phyloP scores from a whole-genome alignment of 2,329 filamentous ascomycete genomes.

The Apiospora rasikravindrae region DNA sequence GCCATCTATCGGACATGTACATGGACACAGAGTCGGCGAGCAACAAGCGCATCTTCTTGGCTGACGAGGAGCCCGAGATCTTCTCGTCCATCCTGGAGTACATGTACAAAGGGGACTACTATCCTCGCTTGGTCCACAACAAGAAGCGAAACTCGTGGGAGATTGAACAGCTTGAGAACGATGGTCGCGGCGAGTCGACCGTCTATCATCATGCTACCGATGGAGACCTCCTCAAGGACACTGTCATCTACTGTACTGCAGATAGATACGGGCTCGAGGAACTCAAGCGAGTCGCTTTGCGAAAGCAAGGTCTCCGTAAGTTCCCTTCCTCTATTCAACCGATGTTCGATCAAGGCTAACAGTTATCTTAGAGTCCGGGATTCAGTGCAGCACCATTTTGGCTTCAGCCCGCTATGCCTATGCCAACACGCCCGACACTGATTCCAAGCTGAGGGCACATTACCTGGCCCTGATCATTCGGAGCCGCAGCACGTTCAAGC shows the following conservation, averaged over 20 bases:
- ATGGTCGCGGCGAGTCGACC: constrained; percentile 62
- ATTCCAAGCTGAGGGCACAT: constrained; percentile 89
- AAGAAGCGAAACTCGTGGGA: constrained; percentile 82
- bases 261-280: constrained; percentile 84
- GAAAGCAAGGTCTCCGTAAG: constrained; percentile 85
- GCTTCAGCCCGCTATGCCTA: constrained; percentile 90
- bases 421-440: constrained; percentile 83
- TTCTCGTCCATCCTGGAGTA: constrained; percentile 91
- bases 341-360: constrained; percentile 21
- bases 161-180: constrained; percentile 66
- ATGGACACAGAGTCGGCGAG: constrained; percentile 62
- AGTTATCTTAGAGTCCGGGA: constrained; percentile 66
- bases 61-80: constrained; percentile 86
- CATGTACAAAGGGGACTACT: constrained; percentile 94
- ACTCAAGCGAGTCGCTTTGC: constrained; percentile 81
- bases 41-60: constrained; percentile 76
- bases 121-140: constrained; percentile 81
- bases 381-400: constrained; percentile 84
- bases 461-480: constrained; percentile 93
- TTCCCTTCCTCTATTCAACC: constrained; percentile 27
- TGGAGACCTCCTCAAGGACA: constrained; percentile 81
- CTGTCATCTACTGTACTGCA: constrained; percentile 87
- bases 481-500: constrained; percentile 85
- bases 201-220: constrained; percentile 71
- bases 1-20: constrained; percentile 67